These are phyloP conservation scores for Pythium aphanidermatum DNA, from an alignment of 352 stramenopile genomes.

Conservation along the genomic window DNA sequence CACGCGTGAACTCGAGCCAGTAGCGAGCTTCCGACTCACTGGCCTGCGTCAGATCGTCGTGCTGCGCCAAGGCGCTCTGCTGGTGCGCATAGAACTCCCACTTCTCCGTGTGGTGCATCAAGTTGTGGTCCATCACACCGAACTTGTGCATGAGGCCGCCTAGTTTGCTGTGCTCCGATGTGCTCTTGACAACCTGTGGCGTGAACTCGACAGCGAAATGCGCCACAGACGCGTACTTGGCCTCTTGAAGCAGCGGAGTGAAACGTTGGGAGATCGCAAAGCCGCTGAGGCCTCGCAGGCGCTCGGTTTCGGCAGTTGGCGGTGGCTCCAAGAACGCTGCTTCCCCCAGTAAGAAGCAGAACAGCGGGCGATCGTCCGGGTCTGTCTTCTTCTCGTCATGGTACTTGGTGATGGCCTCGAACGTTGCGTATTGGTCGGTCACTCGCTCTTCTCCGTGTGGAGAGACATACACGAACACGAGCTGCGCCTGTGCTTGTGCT, in stretches of 20 bases:
- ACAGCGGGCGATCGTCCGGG: conserved; percentile 35
- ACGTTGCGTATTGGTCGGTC: conserved; percentile 34
- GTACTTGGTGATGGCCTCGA: conserved; percentile 31
- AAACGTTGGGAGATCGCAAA: conserved; percentile 79
- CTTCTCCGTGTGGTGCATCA: conserved; percentile 81
- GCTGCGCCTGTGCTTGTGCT: conserved; percentile 5
- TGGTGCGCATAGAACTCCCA: conserved; percentile 66
- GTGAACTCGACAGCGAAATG: conserved; percentile 78
- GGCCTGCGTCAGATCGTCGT: conserved; percentile 35
- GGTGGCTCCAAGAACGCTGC: conserved; percentile 50
- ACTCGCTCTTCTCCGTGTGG: conserved; percentile 37
- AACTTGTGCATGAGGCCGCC: conserved; percentile 72
- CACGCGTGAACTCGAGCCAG: conserved; percentile 53
- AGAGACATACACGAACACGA: conserved; percentile 64
- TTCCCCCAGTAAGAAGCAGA: conserved; percentile 68
- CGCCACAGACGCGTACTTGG: conserved; percentile 41
- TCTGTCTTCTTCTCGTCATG: conserved; percentile 4
- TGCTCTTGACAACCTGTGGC: conserved; percentile 24
- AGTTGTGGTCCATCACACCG: conserved; percentile 60
- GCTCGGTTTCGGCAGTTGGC: conserved; percentile 42
- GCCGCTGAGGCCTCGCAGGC: conserved; percentile 55
- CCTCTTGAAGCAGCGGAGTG: conserved; percentile 33
- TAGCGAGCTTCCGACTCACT: conserved; percentile 55
- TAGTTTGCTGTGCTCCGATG: conserved; percentile 12
- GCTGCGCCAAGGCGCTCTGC: conserved; percentile 32